Percentiles rank a stretch among this genome's conserved stretches.
Evolutionary conservation across 164 flowering plant genomes (phyloP).

Genomic region (Piper longum): DNA sequence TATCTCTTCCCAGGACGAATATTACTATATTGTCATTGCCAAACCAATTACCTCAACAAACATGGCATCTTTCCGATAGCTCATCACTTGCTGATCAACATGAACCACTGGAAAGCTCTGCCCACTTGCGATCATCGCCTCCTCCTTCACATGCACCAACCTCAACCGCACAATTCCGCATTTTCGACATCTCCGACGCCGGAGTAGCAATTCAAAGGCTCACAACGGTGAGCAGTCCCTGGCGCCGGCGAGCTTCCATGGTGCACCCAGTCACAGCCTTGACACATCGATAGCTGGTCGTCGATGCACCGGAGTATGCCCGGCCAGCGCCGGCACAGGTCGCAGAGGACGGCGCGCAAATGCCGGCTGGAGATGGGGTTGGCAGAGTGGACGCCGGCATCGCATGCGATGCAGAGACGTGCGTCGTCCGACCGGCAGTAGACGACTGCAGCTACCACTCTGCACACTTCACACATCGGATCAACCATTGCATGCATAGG

Average conservation of each 20-base stretch:
- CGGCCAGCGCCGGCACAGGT: constrained; percentile 16
- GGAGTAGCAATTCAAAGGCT: constrained; percentile 26
- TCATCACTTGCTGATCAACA: constrained; percentile 17
- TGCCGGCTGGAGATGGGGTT: constrained; percentile 28
- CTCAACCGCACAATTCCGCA: constrained; percentile 32
- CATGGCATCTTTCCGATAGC: constrained; percentile 13
- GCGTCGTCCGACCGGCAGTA: constrained; percentile 37
- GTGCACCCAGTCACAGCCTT: constrained; percentile 14
- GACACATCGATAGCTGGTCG: constrained; percentile 20
- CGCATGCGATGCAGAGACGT: constrained; percentile 25
- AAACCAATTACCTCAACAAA: constrained; percentile 21
- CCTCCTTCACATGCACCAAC: constrained; percentile 4
- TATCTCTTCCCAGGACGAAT: no score
- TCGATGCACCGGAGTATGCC: constrained; percentile 14
- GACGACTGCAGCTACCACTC: constrained; percentile 32
- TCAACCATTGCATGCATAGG: constrained; percentile 18
- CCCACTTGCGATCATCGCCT: constrained; percentile 19
- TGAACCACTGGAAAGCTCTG: constrained; percentile 8
- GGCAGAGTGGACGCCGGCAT: constrained; percentile 30
- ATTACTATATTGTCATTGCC: no score
- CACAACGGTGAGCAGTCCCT: constrained; percentile 17
- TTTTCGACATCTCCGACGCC: constrained; percentile 21
- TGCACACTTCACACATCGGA: constrained; percentile 49
- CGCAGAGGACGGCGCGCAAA: constrained; percentile 22
- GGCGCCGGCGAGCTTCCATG: constrained; percentile 3